Base-by-base conservation (phyloP, 1,284 basidiomycete genomes). In the Leccinum pachyderme region DNA sequence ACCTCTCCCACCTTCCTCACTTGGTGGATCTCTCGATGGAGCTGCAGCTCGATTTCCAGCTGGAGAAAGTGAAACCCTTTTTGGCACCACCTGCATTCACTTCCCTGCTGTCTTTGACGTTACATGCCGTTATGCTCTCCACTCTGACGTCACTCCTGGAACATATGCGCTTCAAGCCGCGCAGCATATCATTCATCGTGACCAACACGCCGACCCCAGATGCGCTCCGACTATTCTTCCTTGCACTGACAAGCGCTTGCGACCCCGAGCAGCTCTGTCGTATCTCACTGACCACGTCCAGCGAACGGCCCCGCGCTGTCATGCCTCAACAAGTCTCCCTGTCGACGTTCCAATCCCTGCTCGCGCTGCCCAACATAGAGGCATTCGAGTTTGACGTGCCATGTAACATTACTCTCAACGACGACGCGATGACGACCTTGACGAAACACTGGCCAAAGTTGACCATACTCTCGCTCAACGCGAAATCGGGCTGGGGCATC, bases 131-230 rank as follows among this genome's bases (percentile, higher is more conserved):
- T 13, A 2, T 45, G 12, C 61, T 66, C 7, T 56, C 54, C 1
- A 54, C 39, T 5, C 11, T 70, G 62, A 67, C 64, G 12, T 54
- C 61, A 1, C 51, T 69, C 27, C 33, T 66, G 6, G 59, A 66
- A 49, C 15, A 29, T 5, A 58, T 69, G 56, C 52, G 15, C 8
- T 51, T 66, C 52, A 49, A 49, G 8, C 66, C 65, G 13, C 32
- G 4, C 4, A 25, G 6, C 12, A 49, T 66, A 43, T 51, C 56
- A 22, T 70, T 68, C 24, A 47, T 54, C 39, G 56, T 66, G 44
- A 31, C 24, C 24, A 44, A 1, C 0, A 33, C 29, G 1, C 64
- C 67, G 1, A 54, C 56, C 27, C 12, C 56, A 11, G 61, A 69
- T 18, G 57, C 52, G 22, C 39, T 66, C 3, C 57, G 54, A 22